Conservation (phyloP, 106 monocot genomes). For the Dioscorea alata region DNA sequence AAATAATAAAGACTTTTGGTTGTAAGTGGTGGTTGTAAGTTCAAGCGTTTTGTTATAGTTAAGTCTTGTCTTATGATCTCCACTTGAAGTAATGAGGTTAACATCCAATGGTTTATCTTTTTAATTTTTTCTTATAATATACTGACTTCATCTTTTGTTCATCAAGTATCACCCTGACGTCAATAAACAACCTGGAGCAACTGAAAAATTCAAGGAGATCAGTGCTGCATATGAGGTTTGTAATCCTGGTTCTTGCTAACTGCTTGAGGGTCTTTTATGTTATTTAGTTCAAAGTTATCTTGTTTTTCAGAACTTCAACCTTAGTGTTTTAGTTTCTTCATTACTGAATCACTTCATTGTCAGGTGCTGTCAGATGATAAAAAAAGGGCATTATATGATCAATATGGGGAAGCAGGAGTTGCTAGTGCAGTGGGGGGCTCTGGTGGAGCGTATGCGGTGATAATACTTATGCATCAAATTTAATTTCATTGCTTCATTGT, state of each 20-base stretch:
- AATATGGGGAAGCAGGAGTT: slow-evolving; percentile 96
- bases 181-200: slow-evolving; percentile 95
- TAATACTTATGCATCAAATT: neutral
- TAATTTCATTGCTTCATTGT: neutral
- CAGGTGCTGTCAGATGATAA: slow-evolving; percentile 98
- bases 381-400: slow-evolving; percentile 90
- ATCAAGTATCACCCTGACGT: slow-evolving; percentile 98
- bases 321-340: slow-evolving; percentile 1
- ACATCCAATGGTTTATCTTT: too few species aligned
- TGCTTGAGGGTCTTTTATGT: too few species aligned
- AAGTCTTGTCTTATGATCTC: too few species aligned
- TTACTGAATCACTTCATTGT: slow-evolving; percentile 16
- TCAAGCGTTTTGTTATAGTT: too few species aligned
- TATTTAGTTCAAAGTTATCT: too few species aligned
- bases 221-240: slow-evolving; percentile 94
- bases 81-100: too few species aligned
- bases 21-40: too few species aligned
- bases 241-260: neutral
- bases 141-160: slow-evolving; percentile 35
- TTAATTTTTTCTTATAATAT: slow-evolving; percentile 19
- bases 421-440: slow-evolving; percentile 74
- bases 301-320: neutral
- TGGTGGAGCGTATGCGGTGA: slow-evolving; percentile 75
- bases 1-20: too few species aligned
- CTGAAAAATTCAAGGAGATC: slow-evolving; percentile 98